Conservation (phyloP, 805 yeast species). For the Kluyveromyces siamensis region DNA sequence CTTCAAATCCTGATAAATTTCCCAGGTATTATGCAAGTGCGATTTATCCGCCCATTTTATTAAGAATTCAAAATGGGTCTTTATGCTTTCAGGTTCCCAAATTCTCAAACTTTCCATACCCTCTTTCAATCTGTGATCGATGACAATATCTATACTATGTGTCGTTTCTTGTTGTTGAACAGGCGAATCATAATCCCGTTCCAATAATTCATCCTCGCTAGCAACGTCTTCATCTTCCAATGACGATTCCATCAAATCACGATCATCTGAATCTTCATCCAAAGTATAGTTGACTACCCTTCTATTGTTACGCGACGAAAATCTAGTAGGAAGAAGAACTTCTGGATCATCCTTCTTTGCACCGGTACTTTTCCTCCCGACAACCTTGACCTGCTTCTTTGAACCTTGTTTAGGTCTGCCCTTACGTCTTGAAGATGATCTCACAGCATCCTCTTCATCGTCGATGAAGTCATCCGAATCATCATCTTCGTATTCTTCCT, state of each 20-base stretch:
- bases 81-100: constrained; percentile 42
- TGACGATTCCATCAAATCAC: constrained; percentile 32
- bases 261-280: constrained; percentile 45
- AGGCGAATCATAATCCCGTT: constrained; percentile 22
- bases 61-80: constrained; percentile 47
- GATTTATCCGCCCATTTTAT: constrained; percentile 85
- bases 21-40: constrained; percentile 95
- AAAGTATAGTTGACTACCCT: constrained; percentile 66
- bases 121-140: constrained; percentile 20
- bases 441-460: constrained; percentile 15
- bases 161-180: constrained; percentile 26
- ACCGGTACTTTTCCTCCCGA: constrained; percentile 10
- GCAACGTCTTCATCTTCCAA: constrained; percentile 11
- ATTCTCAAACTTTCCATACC: constrained; percentile 24
- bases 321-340: constrained; percentile 50
- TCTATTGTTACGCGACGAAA: constrained; percentile 58
- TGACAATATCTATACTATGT: constrained; percentile 22
- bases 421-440: constrained; percentile 6
- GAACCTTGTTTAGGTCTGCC: constrained; percentile 12
- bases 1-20: constrained; percentile 47
- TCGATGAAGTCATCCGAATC: constrained; percentile 26
- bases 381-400: constrained; percentile 15
- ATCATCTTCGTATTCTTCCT: constrained; percentile 19
- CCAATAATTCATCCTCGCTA: constrained; percentile 12
- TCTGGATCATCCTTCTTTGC: constrained; percentile 9